These are phyloP conservation scores for Polychaeton citri DNA, from an alignment of 2,329 filamentous ascomycete species.

Conservation along the genomic window DNA sequence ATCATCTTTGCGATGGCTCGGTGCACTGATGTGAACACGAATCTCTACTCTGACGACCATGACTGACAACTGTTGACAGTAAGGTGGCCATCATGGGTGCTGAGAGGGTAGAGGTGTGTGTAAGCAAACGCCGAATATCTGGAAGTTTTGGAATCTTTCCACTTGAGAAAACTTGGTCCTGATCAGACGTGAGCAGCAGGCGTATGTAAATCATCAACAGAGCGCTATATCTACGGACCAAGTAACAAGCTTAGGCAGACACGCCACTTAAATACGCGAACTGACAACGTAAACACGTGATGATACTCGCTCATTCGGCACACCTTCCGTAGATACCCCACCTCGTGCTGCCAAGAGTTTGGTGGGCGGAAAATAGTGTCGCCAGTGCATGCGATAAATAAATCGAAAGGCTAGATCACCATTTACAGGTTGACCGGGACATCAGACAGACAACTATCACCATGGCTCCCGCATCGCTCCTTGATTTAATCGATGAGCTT, in stretches of 20 bases:
- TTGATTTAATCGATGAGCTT: constrained; percentile 34
- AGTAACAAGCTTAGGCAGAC: too few species aligned
- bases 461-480: constrained; percentile 34
- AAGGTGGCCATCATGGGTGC: constrained; percentile 1
- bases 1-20: constrained; percentile 28
- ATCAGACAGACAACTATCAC: constrained; percentile 21
- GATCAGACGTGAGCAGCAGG: too few species aligned
- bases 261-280: too few species aligned
- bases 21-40: constrained; percentile 32
- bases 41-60: constrained; percentile 23
- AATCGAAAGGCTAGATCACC: neutral
- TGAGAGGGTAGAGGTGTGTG: constrained; percentile 1
- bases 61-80: neutral
- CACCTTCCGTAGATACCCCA: neutral
- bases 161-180: too few species aligned
- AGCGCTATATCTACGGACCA: too few species aligned
- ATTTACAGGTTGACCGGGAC: constrained; percentile 23
- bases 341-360: neutral
- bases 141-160: too few species aligned
- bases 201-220: too few species aligned
- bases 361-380: neutral
- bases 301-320: neutral
- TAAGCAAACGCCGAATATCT: neutral
- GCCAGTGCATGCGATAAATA: neutral
- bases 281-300: neutral